These are phyloP conservation scores for Ophiorrhiza pumila DNA, from an alignment of 257 asterid genomes.

Conservation along the genomic window DNA sequence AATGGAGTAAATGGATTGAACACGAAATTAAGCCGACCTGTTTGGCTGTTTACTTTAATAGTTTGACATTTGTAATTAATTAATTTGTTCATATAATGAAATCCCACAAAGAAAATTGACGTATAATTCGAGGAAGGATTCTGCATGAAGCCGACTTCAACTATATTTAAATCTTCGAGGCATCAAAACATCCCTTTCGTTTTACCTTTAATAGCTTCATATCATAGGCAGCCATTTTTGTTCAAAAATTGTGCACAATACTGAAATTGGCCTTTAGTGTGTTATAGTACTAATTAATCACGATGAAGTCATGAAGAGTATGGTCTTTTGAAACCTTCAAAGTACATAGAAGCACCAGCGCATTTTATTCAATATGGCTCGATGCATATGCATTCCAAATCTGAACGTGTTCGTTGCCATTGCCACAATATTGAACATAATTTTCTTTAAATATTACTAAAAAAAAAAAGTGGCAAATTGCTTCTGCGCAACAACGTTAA, in stretches of 20 bases:
- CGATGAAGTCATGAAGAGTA: background rate
- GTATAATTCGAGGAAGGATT: background rate
- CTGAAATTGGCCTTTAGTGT: background rate
- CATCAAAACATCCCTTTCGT: background rate
- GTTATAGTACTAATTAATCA: background rate
- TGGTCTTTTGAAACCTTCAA: no score
- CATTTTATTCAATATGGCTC: background rate
- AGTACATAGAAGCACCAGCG: background rate
- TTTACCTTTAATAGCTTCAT: background rate
- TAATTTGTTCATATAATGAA: background rate
- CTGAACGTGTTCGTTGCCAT: no score
- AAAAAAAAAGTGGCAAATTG: background rate
- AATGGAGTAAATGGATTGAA: background rate
- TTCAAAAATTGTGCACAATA: background rate
- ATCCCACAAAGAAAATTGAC: background rate
- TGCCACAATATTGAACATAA: no score
- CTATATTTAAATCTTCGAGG: background rate
- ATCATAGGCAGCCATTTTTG: background rate
- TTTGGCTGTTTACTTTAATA: background rate
- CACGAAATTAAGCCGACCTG: background rate
- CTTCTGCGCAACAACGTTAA: background rate
- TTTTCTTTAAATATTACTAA: no score
- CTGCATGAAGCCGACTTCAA: background rate
- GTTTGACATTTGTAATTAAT: background rate
- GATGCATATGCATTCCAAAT: background rate